Base-by-base conservation (phyloP, 129 eudicot genomes). In the Smallanthus sonchifolius region DNA sequence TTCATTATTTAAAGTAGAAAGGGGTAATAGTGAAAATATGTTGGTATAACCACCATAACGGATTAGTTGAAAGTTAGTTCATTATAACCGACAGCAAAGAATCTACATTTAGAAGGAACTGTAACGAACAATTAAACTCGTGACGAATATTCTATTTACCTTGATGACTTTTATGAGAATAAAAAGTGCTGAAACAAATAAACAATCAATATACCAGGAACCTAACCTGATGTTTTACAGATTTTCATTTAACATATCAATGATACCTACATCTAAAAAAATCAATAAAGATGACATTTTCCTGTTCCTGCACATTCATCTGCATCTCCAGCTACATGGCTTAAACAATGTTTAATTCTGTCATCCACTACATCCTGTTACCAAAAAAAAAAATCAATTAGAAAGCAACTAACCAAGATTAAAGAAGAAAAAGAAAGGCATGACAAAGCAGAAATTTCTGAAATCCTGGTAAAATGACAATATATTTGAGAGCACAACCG, bases 221-320 rank as follows among this genome's bases (percentile, higher is more conserved):
- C n/a, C n/a, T n/a, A 69, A 6, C 19, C 17, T 70, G 19, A 38
- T 64, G 47, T 49, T 71, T 52, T 71, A 71, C 66, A 70, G 10
- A 39, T 63, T 42, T 40, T 7, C 40, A 10, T 0, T 8, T 17
- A 63, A 75, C 37, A 37, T 7, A 8, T 51, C 10, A 28, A 32
- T 34, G 20, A 49, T 4, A 35, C 17, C n/a, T 42, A 49, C 39
- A 34, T 15, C n/a, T 70, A 64, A 7, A 37, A 40, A 55, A 66
- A 56, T 83, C 69, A 57, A 80, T 86, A 72, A 43, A 86, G 74
- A 75, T 67, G 88, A 42, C 97, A 92, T 84, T 87, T 92, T 80
- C 96, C 96, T 42, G 97, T 92, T 64, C 97, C 97, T 32, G 84
- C 89, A 87, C 97, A 92, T 77, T 92, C 97, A 30, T 87, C 91